These are phyloP conservation scores for Lophiotrema nucula DNA, from an alignment of 495 filamentous ascomycete species.

Conservation along the genomic window DNA sequence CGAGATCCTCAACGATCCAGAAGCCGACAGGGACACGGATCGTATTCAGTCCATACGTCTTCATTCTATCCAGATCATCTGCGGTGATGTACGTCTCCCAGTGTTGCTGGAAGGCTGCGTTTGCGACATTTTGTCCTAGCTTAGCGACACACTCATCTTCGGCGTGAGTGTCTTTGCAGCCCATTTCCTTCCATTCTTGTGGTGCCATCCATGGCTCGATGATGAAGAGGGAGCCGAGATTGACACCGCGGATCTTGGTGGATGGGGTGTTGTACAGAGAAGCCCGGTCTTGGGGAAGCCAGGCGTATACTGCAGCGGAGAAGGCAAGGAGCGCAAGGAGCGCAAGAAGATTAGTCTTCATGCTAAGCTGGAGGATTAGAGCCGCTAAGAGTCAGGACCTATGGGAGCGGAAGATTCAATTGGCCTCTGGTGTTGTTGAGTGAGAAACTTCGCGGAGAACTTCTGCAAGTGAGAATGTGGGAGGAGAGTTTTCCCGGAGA, in stretches of 20 bases:
- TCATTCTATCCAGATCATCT: conserved; percentile 55
- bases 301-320: conserved; percentile 11
- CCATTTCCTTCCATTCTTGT: conserved; percentile 53
- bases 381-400: no score
- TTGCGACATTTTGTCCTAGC: conserved; percentile 55
- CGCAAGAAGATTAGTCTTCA: conserved; percentile 12
- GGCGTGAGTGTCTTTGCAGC: conserved; percentile 50
- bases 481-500: no score
- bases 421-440: no score
- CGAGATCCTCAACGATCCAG: conserved; percentile 61
- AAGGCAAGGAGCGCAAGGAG: conserved; percentile 12
- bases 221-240: conserved; percentile 59
- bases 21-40: conserved; percentile 64
- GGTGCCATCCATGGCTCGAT: conserved; percentile 60
- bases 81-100: conserved; percentile 60
- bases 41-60: conserved; percentile 57
- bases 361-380: no score
- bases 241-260: conserved; percentile 60
- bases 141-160: conserved; percentile 63
- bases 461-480: no score
- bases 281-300: conserved; percentile 24
- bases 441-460: no score
- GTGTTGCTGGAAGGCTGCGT: conserved; percentile 56
- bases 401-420: no score
- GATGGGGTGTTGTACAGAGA: conserved; percentile 39